A percentile compares a stretch with the other conserved stretches of the same genome.
Conservation (phyloP, 305 asterid genomes). For the Fraxinus nigra region DNA sequence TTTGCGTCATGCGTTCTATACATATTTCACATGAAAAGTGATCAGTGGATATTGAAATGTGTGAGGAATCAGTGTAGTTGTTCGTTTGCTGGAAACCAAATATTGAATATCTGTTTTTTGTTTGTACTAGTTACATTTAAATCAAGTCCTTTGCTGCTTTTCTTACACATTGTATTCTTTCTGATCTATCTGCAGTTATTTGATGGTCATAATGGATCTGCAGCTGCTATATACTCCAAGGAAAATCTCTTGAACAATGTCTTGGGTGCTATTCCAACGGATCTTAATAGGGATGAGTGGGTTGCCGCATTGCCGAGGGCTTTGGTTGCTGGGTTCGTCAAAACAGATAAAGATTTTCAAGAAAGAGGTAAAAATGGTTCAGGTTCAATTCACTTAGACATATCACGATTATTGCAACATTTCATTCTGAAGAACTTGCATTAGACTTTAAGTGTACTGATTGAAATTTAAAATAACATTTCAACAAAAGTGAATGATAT, state of each 20-base stretch:
- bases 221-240: slow-evolving; percentile 89
- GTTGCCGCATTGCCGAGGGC: slow-evolving; percentile 85
- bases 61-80: neutral
- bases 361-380: slow-evolving; percentile 57
- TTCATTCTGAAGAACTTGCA: neutral
- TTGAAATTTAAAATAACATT: neutral
- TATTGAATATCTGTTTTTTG: neutral
- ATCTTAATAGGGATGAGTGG: slow-evolving; percentile 88
- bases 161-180: slow-evolving; percentile 16
- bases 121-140: neutral
- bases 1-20: neutral
- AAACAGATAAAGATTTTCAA: slow-evolving; percentile 94
- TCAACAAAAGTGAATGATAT: neutral
- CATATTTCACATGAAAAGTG: neutral
- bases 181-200: slow-evolving; percentile 55
- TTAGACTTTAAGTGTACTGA: neutral
- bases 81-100: neutral
- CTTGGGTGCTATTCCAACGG: slow-evolving; percentile 77
- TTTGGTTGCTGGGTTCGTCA: slow-evolving; percentile 90
- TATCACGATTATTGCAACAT: neutral
- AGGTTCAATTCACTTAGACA: neutral
- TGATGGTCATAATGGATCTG: slow-evolving; percentile 97
- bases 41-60: neutral
- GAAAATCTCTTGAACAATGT: slow-evolving; percentile 84
- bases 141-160: neutral